A percentile compares a stretch with the other conserved stretches of the same genome.
These are phyloP conservation scores for Kalanchoe fedtschenkoi DNA, from an alignment of 164 flowering plant genomes.

Conservation along the genomic window DNA sequence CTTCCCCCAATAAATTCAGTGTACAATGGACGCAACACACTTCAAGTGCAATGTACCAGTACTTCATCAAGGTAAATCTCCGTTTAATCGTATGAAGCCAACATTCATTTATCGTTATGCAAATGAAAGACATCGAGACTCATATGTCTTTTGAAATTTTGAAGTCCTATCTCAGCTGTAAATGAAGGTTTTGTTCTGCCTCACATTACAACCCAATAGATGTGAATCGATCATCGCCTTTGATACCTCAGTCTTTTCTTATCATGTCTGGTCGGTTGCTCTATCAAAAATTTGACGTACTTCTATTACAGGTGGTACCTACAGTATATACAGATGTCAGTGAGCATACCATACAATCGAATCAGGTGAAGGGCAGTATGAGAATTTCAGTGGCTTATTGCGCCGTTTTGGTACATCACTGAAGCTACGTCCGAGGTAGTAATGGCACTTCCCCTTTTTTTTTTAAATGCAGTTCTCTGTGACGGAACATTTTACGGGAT, in stretches of 20 bases:
- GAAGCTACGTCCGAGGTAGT: not conserved
- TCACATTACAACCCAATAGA: not conserved
- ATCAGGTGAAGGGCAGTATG: slow-evolving; percentile 42
- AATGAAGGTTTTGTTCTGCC: not conserved
- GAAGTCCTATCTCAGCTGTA: not conserved
- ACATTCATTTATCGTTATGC: not conserved
- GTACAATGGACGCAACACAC: slow-evolving; percentile 59
- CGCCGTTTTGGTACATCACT: not conserved
- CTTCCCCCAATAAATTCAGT: slow-evolving; percentile 23
- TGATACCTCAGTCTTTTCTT: not conserved
- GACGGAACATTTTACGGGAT: slow-evolving; percentile 60
- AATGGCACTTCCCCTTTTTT: not conserved
- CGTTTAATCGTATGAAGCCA: not conserved
- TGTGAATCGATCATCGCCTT: not conserved
- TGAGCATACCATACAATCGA: slow-evolving; percentile 63
- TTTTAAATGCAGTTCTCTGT: slow-evolving; percentile 72
- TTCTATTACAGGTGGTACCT: slow-evolving; percentile 60
- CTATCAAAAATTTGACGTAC: not conserved
- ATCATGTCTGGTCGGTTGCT: not conserved
- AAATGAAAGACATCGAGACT: not conserved
- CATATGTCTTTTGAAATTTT: not conserved
- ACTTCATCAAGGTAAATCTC: slow-evolving; percentile 61
- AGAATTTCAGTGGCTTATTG: not conserved
- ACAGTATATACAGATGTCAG: slow-evolving; percentile 61
- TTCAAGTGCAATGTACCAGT: slow-evolving; percentile 69